These are phyloP conservation scores for Arachnopeziza araneosa DNA, from an alignment of 2,329 filamentous ascomycete species.

Conservation along the genomic window DNA sequence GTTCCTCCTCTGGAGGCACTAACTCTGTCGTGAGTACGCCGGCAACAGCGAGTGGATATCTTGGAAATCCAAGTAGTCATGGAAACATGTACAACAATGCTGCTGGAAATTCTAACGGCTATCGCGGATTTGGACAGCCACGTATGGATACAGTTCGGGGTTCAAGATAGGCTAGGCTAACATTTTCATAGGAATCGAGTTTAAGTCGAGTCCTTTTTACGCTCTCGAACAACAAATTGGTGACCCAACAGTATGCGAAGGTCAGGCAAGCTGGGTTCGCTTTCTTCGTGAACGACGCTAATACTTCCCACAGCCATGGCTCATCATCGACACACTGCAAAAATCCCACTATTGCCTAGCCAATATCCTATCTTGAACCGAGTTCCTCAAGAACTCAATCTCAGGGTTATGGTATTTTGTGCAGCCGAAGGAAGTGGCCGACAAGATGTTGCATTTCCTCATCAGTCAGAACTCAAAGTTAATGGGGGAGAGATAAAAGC, in stretches of 20 bases:
- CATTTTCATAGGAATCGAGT: conserved; percentile 37
- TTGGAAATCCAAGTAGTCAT: conserved; percentile 10
- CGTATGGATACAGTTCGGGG: background rate
- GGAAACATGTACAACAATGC: background rate
- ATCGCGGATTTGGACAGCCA: conserved; percentile 5
- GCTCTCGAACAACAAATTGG: conserved; percentile 61
- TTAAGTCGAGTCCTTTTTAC: conserved; percentile 85
- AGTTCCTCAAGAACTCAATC: conserved; percentile 20
- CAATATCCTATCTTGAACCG: conserved; percentile 35
- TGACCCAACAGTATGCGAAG: conserved; percentile 61
- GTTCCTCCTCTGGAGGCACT: background rate
- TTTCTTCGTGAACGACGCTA: background rate
- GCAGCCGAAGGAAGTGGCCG: conserved; percentile 55
- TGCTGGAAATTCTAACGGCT: background rate
- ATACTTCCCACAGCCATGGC: conserved; percentile 25
- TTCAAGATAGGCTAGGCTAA: background rate
- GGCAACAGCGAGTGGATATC: background rate
- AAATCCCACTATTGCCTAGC: conserved; percentile 52
- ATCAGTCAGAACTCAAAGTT: conserved; percentile 87
- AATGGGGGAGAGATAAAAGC: conserved; percentile 84
- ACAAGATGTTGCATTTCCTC: conserved; percentile 82
- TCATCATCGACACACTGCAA: conserved; percentile 39
- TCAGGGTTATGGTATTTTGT: conserved; percentile 80
- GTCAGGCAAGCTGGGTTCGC: conserved; percentile 43
- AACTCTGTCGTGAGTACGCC: background rate